phyloP scores from a whole-genome alignment of 2,329 filamentous ascomycete genomes.

The Cladosporium halotolerans region DNA sequence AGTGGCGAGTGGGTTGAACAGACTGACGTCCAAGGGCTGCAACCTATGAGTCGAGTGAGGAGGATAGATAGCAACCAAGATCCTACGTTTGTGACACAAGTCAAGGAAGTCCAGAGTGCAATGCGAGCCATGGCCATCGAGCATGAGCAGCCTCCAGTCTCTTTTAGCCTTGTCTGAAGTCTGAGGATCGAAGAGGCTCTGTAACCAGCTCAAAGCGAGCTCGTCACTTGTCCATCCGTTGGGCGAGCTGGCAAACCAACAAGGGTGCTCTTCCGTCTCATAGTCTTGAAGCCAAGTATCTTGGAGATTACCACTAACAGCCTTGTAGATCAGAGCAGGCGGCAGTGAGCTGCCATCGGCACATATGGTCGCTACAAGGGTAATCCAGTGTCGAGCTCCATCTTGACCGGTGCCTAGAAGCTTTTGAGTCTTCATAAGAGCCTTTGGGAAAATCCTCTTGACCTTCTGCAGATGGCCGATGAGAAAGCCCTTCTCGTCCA shows the following conservation, averaged over 20 bases:
- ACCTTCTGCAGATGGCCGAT: neutral
- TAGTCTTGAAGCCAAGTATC: constrained; percentile 12
- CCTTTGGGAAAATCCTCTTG: neutral
- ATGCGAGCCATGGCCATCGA: too few species aligned
- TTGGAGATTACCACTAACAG: neutral
- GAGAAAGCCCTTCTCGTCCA: too few species aligned
- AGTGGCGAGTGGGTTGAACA: constrained; percentile 15
- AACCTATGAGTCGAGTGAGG: constrained; percentile 4
- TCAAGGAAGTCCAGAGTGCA: too few species aligned
- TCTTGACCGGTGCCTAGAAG: constrained; percentile 5
- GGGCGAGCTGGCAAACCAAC: constrained; percentile 11
- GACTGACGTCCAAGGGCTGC: constrained; percentile 18
- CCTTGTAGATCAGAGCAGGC: constrained; percentile 11
- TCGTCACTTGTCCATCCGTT: constrained; percentile 16
- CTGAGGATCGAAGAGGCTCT: constrained; percentile 9
- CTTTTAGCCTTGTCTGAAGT: constrained; percentile 11
- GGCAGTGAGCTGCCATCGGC: constrained; percentile 11
- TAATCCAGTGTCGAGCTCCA: constrained; percentile 8
- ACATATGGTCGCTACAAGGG: constrained; percentile 12
- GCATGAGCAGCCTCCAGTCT: constrained; percentile 8
- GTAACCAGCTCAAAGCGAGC: constrained; percentile 12
- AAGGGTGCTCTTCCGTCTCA: constrained; percentile 3
- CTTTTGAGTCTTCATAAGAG: neutral
- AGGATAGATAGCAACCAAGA: neutral
- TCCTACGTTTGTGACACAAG: too few species aligned